Base-by-base conservation (phyloP, 2,329 filamentous ascomycete species). In the Amphichorda felina region DNA sequence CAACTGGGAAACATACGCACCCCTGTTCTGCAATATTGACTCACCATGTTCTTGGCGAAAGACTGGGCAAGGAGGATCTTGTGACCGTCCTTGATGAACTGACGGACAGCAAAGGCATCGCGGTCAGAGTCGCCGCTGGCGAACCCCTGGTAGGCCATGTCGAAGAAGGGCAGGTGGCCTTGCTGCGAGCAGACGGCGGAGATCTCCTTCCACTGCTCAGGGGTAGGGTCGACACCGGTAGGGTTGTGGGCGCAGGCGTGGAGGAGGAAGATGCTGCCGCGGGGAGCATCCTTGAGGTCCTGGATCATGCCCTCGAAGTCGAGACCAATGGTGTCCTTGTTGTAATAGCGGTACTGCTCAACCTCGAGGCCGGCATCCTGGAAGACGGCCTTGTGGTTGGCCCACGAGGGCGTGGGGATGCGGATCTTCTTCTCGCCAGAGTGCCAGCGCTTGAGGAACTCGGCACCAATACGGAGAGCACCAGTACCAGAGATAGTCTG, bases 81-180 rank as follows among this genome's bases (percentile, higher is more conserved):
- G 69, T 94, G 87, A 51, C 89, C 89, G 66, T 95, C 70, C 65
- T 86, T 74, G 58, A 95, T 78, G 60, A 98, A 98, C 72, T 95
- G 72, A 48, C 91, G 79, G 47, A 96, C 74, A 41, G 91, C 85
- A 57, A 89, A 96, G 44, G 91, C 91, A 58, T 98, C 89, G 62
- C 79, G 79, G 70, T 93, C 76, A 45, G 84, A 91, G 64, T 94
- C 76, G 48, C 89, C 89, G 45, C 82, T 91, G 50, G 89, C 89
- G 55, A 98, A 96, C 50, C 89, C 89, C 68, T 98, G 89, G 73
- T 98, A 98, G 45, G 89, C 89, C 88, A 95, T 95, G 63, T 96
- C 89, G 68, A 96, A 98, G 76, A 98, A 95, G 51, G 86, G 79
- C 60, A 82, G 94, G 73, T 96, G 89, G 34, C 72, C 79, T 59